A percentile compares a stretch with the other conserved stretches of the same genome.
Evolutionary conservation across 257 asterid genomes (phyloP).

Genomic region (Verbena officinalis): DNA sequence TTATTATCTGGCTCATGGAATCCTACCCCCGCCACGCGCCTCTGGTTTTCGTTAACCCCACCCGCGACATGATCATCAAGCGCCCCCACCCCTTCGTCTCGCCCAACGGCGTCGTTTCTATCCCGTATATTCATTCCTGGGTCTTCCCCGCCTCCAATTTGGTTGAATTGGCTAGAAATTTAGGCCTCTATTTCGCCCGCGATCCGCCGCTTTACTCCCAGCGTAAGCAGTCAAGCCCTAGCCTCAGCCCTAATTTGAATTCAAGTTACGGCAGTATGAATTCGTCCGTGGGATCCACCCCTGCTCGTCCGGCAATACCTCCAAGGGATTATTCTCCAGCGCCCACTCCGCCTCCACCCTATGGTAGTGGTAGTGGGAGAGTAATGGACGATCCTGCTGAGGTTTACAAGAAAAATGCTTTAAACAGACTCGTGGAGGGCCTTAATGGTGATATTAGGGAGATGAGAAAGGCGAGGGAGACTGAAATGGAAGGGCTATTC

Average conservation of each 20-base stretch:
- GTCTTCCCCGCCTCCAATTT: slow-evolving; percentile 82
- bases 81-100: slow-evolving; percentile 82
- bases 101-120: slow-evolving; percentile 82
- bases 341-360: slow-evolving; percentile 69
- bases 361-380: slow-evolving; percentile 49
- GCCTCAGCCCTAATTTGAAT: slow-evolving; percentile 44
- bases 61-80: slow-evolving; percentile 84
- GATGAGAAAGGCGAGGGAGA: slow-evolving; percentile 67
- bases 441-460: slow-evolving; percentile 61
- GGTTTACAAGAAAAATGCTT: slow-evolving; percentile 61
- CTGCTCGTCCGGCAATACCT: slow-evolving; percentile 64
- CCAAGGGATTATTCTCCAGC: slow-evolving; percentile 63
- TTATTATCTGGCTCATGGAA: slow-evolving; percentile 86
- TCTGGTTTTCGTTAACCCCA: slow-evolving; percentile 83
- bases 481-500: slow-evolving; percentile 78
- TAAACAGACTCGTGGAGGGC: slow-evolving; percentile 60
- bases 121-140: slow-evolving; percentile 79
- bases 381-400: slow-evolving; percentile 68
- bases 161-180: slow-evolving; percentile 66
- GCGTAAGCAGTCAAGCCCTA: slow-evolving; percentile 49
- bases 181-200: slow-evolving; percentile 64
- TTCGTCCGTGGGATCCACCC: slow-evolving; percentile 41
- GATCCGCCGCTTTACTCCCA: slow-evolving; percentile 91
- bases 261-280: slow-evolving; percentile 41
- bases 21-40: slow-evolving; percentile 89